Evolutionary conservation across 177 flowering plant species (phyloP), one percentile per base, ranked within the genome.

Genomic region (Tripterygium wilfordii): DNA sequence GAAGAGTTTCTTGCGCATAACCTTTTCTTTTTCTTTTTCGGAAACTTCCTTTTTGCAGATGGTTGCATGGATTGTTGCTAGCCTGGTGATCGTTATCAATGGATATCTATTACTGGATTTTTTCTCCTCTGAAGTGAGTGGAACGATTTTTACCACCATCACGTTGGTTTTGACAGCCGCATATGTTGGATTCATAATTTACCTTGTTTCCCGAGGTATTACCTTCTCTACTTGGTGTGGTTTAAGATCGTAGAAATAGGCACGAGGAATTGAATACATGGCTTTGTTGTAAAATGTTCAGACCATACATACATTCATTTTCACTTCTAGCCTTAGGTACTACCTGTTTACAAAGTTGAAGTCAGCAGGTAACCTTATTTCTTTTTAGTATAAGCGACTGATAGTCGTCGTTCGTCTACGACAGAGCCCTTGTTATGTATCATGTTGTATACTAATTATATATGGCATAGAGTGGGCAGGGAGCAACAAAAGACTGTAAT

Each of bases 31-130:
- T 25, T 18, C 19, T 19, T 25, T 24, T 30, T 39, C 15, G 12
- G 22, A 13, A 9, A 9, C 30, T n/a, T 36, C 38, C 32, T 10
- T 32, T n/a, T 25, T 50, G 51, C 57, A 74, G 79, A 54, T 46
- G 15, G 44, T 67, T 13, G 32, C 78, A 6, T 71, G 76, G 69
- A 37, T 63, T 8, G 74, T 74, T 50, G 68, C 79, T 39, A 69
- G 36, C 9, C 57, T 74, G 45, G 76, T 74, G 56, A 74, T 74
- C 8, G 56, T 60, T 40, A 74, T 74, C 44, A 74, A 74, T 29
- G 79, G 76, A 3, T 74, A 74, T 44, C 74, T 74, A 24, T 36
- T 74, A 46, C 41, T 74, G 38, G 71, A 65, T 20, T 74, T 74
- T 49, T 70, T 74, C 62, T 56, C 67, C 26, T 21, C 52, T 4